Percentiles rank a stretch among this genome's conserved stretches.
These are phyloP conservation scores for Auricularia cornea DNA, from an alignment of 768 basidiomycete genomes.

Conservation along the genomic window DNA sequence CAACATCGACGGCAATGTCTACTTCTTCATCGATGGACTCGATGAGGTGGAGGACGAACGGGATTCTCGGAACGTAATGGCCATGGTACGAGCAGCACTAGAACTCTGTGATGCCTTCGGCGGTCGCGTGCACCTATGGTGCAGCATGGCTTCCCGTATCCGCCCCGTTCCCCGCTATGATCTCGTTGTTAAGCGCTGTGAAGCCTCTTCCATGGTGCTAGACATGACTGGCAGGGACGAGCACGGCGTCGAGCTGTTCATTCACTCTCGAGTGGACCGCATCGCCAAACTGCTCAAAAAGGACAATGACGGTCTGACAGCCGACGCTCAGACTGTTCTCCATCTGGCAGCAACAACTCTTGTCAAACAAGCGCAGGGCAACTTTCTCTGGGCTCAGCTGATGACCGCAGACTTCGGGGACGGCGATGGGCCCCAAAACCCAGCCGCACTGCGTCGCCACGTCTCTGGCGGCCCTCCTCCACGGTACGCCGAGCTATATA, in stretches of 20 bases:
- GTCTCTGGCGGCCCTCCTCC: neutral
- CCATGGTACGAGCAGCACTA: constrained; percentile 12
- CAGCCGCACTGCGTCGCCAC: too few relatives aligned
- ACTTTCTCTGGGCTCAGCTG: constrained; percentile 22
- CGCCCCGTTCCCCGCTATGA: neutral
- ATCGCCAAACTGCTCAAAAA: too few relatives aligned
- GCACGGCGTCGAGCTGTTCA: too few relatives aligned
- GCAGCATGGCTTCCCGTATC: constrained; percentile 14
- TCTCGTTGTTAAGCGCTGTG: too few relatives aligned
- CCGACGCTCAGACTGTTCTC: constrained; percentile 2
- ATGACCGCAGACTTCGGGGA: constrained; percentile 16
- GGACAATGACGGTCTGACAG: neutral
- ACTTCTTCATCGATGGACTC: constrained; percentile 22
- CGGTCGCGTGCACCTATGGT: constrained; percentile 18
- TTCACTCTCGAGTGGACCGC: too few relatives aligned
- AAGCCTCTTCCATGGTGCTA: too few relatives aligned
- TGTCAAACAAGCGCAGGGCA: constrained; percentile 16
- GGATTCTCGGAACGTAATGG: constrained; percentile 12
- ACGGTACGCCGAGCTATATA: neutral
- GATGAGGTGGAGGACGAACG: constrained; percentile 15
- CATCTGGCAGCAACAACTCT: constrained; percentile 1
- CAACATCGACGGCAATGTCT: constrained; percentile 7
- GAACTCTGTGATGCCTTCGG: constrained; percentile 9
- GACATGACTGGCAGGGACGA: too few relatives aligned
- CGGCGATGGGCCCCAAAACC: too few relatives aligned